phyloP scores from a whole-genome alignment of 495 filamentous ascomycete species.

The Penicillium paradoxum region DNA sequence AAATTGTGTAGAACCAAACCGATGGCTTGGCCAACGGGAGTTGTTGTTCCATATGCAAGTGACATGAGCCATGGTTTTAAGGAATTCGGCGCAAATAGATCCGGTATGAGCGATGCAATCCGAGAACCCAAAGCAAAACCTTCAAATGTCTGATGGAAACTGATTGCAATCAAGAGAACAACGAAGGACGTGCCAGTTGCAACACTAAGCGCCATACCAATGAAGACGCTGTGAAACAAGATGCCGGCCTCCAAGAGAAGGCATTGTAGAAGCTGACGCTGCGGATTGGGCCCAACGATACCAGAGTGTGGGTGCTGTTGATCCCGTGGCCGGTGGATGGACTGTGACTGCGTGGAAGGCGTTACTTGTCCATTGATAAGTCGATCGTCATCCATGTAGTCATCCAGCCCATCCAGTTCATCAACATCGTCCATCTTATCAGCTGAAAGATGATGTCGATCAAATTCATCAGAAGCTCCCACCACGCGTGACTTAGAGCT shows the following conservation, averaged over 20 bases:
- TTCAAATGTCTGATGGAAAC: constrained; percentile 82
- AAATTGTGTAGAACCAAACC: constrained; percentile 75
- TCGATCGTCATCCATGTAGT: constrained; percentile 21
- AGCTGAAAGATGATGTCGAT: background rate
- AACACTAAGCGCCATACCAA: constrained; percentile 85
- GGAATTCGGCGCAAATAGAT: constrained; percentile 44
- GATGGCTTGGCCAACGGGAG: constrained; percentile 85
- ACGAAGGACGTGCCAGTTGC: constrained; percentile 71
- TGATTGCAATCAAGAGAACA: constrained; percentile 75
- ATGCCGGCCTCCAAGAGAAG: constrained; percentile 80
- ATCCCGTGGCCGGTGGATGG: constrained; percentile 13
- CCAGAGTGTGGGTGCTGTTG: constrained; percentile 9
- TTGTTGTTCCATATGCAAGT: constrained; percentile 84
- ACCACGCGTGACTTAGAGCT: constrained; percentile 1
- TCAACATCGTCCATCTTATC: constrained; percentile 28
- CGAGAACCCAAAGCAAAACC: constrained; percentile 70
- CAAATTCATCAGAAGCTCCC: constrained; percentile 13
- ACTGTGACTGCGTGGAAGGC: background rate
- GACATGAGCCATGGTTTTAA: constrained; percentile 90
- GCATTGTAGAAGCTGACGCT: constrained; percentile 69
- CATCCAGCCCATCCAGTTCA: constrained; percentile 28
- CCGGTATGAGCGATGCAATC: constrained; percentile 60
- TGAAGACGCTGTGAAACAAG: constrained; percentile 82
- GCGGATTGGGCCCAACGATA: constrained; percentile 30
- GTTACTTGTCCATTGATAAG: constrained; percentile 13